Conservation (phyloP, 202 grass and related monocot genomes). For the Hordeum pubiflorum region DNA sequence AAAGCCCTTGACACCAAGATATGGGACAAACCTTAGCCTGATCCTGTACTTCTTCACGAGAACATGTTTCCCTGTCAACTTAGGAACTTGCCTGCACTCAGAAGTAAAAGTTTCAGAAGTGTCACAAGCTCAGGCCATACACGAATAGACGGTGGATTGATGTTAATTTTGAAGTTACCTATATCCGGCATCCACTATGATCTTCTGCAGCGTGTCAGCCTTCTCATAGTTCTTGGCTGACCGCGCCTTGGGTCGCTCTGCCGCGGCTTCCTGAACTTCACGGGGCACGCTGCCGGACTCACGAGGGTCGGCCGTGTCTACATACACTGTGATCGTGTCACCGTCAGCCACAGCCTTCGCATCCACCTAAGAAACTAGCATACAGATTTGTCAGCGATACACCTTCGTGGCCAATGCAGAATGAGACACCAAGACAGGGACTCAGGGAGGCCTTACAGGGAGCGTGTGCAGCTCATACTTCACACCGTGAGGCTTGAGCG, state of each 20-base stretch:
- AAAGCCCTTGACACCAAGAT: neutral
- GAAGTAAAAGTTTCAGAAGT: neutral
- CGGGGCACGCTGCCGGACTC: constrained; percentile 41
- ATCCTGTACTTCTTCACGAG: constrained; percentile 58
- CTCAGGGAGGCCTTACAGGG: constrained; percentile 44
- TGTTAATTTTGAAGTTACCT: constrained; percentile 33
- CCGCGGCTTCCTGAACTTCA: constrained; percentile 24
- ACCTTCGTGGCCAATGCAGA: neutral
- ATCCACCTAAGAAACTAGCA: constrained; percentile 53
- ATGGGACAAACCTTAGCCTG: constrained; percentile 60
- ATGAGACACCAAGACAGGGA: neutral
- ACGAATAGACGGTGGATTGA: neutral
- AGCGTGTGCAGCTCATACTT: constrained; percentile 76
- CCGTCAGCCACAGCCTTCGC: constrained; percentile 53
- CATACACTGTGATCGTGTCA: constrained; percentile 73
- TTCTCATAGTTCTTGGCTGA: constrained; percentile 35
- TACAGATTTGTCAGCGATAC: neutral
- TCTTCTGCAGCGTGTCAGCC: constrained; percentile 58
- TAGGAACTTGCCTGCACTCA: constrained; percentile 41
- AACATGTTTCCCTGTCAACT: constrained; percentile 23
- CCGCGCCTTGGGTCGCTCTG: constrained; percentile 23
- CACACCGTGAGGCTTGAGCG: constrained; percentile 26
- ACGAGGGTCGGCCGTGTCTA: constrained; percentile 25
- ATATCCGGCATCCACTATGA: constrained; percentile 57
- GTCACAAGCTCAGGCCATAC: neutral